These are phyloP conservation scores for Marasmius sp. DNA, from an alignment of 1,284 basidiomycete genomes.

Conservation along the genomic window DNA sequence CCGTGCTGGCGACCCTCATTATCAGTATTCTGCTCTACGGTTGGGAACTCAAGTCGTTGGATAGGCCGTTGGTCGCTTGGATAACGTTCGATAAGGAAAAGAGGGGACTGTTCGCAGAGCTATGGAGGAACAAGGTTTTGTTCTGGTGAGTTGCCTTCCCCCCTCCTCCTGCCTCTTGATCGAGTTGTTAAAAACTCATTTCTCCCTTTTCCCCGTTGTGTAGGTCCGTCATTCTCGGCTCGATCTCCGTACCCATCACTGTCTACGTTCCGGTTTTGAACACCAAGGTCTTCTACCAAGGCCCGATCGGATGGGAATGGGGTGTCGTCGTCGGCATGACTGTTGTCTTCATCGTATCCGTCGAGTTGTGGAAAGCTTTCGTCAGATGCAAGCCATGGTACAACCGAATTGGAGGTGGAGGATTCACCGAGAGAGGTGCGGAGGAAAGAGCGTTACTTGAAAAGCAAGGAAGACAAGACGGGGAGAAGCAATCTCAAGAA, in stretches of 20 bases:
- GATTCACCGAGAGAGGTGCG: not conserved
- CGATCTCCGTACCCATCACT: slow-evolving; percentile 22
- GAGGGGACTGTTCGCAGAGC: slow-evolving; percentile 32
- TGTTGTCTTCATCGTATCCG: slow-evolving; percentile 33
- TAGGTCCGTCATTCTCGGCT: not conserved
- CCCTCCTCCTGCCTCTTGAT: too few relatives aligned
- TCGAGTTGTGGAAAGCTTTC: slow-evolving; percentile 37
- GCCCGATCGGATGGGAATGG: slow-evolving; percentile 45
- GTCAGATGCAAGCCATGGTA: slow-evolving; percentile 5
- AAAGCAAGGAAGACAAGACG: too few relatives aligned
- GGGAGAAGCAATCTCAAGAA: too few relatives aligned
- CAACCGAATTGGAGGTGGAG: not conserved
- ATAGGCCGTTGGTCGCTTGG: slow-evolving; percentile 36
- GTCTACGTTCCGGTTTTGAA: slow-evolving; percentile 50
- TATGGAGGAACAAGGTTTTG: slow-evolving; percentile 52
- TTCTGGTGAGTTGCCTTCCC: slow-evolving; percentile 38
- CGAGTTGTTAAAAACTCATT: not conserved
- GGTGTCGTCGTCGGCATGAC: slow-evolving; percentile 38
- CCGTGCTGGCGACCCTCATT: slow-evolving; percentile 52
- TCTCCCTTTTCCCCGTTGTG: not conserved
- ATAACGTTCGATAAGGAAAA: slow-evolving; percentile 34
- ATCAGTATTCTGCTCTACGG: slow-evolving; percentile 46
- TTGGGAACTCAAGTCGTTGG: slow-evolving; percentile 42
- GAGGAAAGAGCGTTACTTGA: too few relatives aligned
- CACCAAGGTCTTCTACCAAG: slow-evolving; percentile 41